phyloP scores from a whole-genome alignment of 495 filamentous ascomycete species.

The Gamarada debralockiae region DNA sequence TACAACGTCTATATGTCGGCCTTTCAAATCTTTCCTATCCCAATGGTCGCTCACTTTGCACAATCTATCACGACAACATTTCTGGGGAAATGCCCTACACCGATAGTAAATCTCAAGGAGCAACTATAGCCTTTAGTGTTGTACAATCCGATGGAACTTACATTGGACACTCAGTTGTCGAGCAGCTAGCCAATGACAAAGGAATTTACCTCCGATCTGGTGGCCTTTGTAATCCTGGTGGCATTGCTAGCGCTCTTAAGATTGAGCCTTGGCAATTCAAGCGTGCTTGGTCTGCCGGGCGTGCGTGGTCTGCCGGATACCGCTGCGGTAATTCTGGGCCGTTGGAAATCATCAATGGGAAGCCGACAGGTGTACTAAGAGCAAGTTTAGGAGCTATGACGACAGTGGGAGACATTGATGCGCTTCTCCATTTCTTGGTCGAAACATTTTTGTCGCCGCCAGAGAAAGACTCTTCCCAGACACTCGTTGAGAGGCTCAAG shows the following conservation, averaged over 20 bases:
- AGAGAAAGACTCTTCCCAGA: too few species aligned
- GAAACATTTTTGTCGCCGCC: too few species aligned
- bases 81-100: too few species aligned
- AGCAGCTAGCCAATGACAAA: constrained; percentile 55
- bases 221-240: constrained; percentile 59
- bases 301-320: constrained; percentile 61
- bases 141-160: constrained; percentile 47
- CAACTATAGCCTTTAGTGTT: constrained; percentile 70
- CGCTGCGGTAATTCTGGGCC: constrained; percentile 46
- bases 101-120: constrained; percentile 58
- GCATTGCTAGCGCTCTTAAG: constrained; percentile 42
- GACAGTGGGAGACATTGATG: constrained; percentile 54
- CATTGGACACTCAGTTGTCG: constrained; percentile 56
- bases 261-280: constrained; percentile 55
- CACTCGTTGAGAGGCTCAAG: too few species aligned
- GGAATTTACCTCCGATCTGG: constrained; percentile 69
- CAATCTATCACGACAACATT: constrained; percentile 54
- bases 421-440: constrained; percentile 37
- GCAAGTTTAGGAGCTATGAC: constrained; percentile 72
- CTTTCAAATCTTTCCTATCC: constrained; percentile 51
- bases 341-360: constrained; percentile 47
- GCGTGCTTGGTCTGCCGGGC: too few species aligned
- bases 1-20: constrained; percentile 43
- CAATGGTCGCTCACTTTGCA: constrained; percentile 53
- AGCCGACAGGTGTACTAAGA: constrained; percentile 61